These are phyloP conservation scores for Sporothrix protearum DNA, from an alignment of 2,329 filamentous ascomycete species.

Conservation along the genomic window DNA sequence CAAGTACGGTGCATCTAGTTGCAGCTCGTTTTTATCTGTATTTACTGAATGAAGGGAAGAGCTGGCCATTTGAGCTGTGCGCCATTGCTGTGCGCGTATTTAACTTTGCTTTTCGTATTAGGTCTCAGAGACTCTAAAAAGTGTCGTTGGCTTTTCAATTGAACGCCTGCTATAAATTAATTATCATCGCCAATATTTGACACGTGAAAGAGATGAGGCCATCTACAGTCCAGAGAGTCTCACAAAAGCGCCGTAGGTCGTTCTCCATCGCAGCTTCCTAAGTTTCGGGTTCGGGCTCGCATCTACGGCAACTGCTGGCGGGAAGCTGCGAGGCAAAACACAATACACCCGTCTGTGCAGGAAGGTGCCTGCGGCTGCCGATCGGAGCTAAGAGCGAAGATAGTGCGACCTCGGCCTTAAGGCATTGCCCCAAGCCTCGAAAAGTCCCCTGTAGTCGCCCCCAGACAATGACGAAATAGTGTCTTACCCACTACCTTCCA, in stretches of 20 bases:
- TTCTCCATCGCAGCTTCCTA: background rate
- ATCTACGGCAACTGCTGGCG: background rate
- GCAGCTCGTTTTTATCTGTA: background rate
- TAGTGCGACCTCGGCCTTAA: conserved; percentile 7
- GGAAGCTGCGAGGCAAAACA: background rate
- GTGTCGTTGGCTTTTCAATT: background rate
- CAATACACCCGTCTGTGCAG: background rate
- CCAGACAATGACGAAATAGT: background rate
- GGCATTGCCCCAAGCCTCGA: background rate
- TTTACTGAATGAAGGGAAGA: background rate
- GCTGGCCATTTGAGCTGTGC: background rate
- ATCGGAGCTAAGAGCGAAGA: background rate
- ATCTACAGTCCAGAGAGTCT: background rate
- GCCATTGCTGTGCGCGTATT: conserved; percentile 7
- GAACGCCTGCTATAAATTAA: background rate
- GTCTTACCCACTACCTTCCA: background rate
- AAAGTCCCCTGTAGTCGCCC: background rate
- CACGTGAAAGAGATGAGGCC: conserved; percentile 2
- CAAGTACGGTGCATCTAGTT: background rate
- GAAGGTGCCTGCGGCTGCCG: conserved; percentile 9
- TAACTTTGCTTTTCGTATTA: background rate
- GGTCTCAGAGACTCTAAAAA: background rate
- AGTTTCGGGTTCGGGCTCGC: background rate
- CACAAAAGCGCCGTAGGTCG: background rate
- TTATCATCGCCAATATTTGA: background rate